Evolutionary conservation across 148 eudicot species (phyloP), one percentile per base, ranked within the genome.

Genomic region (Spergularia marina): DNA sequence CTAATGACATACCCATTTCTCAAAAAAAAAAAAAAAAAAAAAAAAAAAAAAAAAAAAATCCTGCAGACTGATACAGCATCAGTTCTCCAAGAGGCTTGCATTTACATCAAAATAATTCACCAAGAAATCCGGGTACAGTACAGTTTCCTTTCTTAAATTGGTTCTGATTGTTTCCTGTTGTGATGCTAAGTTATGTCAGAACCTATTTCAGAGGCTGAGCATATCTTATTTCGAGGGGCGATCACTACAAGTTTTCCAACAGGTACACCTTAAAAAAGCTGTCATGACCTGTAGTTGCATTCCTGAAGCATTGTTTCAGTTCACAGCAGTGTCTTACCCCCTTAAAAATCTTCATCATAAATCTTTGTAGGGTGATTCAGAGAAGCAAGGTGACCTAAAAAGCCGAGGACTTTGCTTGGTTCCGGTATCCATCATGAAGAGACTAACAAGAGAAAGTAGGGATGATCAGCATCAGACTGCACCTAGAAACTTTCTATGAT

Each of bases 61-160:
- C 36, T 68, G 78, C 86, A 89, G 92, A 85, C 90, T 5, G 92
- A 89, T 54, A 89, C 89, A 12, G 88, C 92, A 53, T 89, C 92
- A 6, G 92, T 89, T 70, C 90, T 89, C 34, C 87, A 89, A 53
- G 92, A 89, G 71, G 86, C 92, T 14, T 85, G 84, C 70, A 81
- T 82, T 75, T 82, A 80, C 69, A 87, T 89, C 80, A 89, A 65
- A 62, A 76, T 83, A 13, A 82, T 85, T 54, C 92, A 87, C 76
- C 83, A 85, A 63, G 86, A 89, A 74, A 84, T 89, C 56, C 83
- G 82, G 87, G 92, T 89, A 76, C 18, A 23, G 11, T 30, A 30
- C 36, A 30, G 7, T 41, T 39, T 15, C 20, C 15, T 52, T 61
- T 60, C 18, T 12, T 7, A 20, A 6, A 44, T 6, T 21, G 15